A percentile compares a stretch with the other conserved stretches of the same genome.
Evolutionary conservation across 768 basidiomycete species (phyloP).

Genomic region (Mycena alexandri): DNA sequence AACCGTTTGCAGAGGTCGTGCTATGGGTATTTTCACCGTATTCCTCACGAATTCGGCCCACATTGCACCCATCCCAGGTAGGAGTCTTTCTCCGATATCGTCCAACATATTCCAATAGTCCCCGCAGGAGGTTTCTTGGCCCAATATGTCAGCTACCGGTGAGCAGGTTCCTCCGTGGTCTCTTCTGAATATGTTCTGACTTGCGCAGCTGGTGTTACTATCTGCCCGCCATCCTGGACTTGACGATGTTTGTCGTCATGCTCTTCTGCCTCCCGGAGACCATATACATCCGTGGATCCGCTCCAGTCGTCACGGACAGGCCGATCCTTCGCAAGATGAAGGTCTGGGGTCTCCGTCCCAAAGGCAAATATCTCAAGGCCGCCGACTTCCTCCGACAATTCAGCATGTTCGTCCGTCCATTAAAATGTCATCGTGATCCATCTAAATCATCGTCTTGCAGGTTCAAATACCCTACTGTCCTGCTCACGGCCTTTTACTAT

Average conservation of each 20-base stretch:
- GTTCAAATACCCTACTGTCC: constrained; percentile 34
- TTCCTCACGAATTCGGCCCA: constrained; percentile 58
- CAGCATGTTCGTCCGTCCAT: constrained; percentile 23
- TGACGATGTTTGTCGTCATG: constrained; percentile 50
- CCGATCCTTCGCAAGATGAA: constrained; percentile 32
- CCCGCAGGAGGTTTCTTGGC: constrained; percentile 46
- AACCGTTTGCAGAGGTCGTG: constrained; percentile 52
- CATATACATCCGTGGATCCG: constrained; percentile 40
- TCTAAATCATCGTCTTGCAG: not conserved
- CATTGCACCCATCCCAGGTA: constrained; percentile 55
- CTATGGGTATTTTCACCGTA: constrained; percentile 58
- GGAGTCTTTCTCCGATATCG: not conserved
- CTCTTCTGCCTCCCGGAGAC: constrained; percentile 59
- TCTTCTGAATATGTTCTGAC: not conserved
- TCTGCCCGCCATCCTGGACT: constrained; percentile 58
- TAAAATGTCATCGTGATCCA: not conserved
- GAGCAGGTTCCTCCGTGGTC: not conserved
- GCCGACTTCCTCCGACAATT: constrained; percentile 28
- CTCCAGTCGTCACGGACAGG: constrained; percentile 26
- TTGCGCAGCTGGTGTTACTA: constrained; percentile 56
- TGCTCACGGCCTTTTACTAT: constrained; percentile 33
- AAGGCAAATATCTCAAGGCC: constrained; percentile 25
- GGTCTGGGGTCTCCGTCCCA: constrained; percentile 29
- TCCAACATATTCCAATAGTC: not conserved
- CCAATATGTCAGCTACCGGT: constrained; percentile 30